Evolutionary conservation across 2,329 filamentous ascomycete species (phyloP), one percentile per base, ranked within the genome.

Genomic region (Penicillium sp.): DNA sequence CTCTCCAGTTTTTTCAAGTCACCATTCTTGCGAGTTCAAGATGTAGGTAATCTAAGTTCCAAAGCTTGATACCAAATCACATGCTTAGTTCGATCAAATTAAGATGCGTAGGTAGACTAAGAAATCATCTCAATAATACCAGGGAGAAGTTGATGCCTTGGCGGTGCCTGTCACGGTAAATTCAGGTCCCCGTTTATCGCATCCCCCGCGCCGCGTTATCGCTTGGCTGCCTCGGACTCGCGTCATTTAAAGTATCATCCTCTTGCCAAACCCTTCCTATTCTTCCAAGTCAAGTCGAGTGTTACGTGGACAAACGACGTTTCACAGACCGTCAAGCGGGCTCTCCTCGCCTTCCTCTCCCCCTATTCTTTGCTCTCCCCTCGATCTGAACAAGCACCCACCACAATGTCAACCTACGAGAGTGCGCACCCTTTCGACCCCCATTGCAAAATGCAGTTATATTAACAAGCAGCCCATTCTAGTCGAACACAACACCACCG

Each of bases 401-500:
- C 42, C 60, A 68, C 51, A 36, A 75, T 75, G 72, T 73, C 72
- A 52, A 70, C 70, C 54, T 75, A 75, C 65, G 72, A 74, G 67
- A 69, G 72, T 72, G 65, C 24, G 47, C n/a, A 33, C 4, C 12
- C n/a, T 18, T 18, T 15, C 13, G 8, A 29, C 34, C 4, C 26
- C 13, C 13, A 36, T 16, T 26, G 13, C 24, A 44, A 24, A 23
- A 16, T 26, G 15, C 12, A 16, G 13, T 9, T 3, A 42, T 50
- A 26, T 51, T 55, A 47, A 61, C 45, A 16, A 34, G 4, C 15
- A 9, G 15, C 23, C 10, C 39, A 33, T 47, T n/a, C 48, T 23
- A 77, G 74, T 74, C 58, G 74, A 75, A 57, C 74, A 77, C 60
- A 73, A 72, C 47, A 76, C 70, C 42, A 60, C 59, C 52, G 67